Conservation (phyloP, 2,329 filamentous ascomycete genomes). For the Fusarium cyanostomum region DNA sequence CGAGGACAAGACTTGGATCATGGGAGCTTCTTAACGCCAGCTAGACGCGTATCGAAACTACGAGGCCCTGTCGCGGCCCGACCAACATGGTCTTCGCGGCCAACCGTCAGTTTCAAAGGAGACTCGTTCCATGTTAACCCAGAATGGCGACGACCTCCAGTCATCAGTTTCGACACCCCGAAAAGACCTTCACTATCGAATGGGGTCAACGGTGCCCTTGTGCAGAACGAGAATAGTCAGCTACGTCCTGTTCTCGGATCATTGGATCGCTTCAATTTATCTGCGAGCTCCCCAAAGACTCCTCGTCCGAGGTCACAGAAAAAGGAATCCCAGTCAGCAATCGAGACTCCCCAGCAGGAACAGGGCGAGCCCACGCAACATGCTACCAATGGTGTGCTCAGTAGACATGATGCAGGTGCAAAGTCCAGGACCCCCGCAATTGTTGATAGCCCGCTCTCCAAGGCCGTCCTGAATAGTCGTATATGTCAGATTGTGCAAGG, state of each 20-base stretch:
- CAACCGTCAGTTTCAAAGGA: slow-evolving; percentile 37
- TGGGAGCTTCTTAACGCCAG: slow-evolving; percentile 4
- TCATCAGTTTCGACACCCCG: slow-evolving; percentile 29
- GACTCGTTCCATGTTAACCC: slow-evolving; percentile 31
- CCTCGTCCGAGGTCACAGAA: slow-evolving; percentile 14
- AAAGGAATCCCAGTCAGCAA: neutral
- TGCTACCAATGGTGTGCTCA: neutral
- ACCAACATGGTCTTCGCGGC: slow-evolving; percentile 29
- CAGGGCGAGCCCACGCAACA: neutral
- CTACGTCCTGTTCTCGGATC: slow-evolving; percentile 33
- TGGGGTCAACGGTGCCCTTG: slow-evolving; percentile 30
- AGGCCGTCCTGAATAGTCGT: slow-evolving; percentile 23
- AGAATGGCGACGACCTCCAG: slow-evolving; percentile 39
- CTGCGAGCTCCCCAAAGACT: slow-evolving; percentile 20
- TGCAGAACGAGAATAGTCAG: slow-evolving; percentile 35
- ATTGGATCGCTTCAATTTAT: slow-evolving; percentile 17
- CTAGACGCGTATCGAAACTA: slow-evolving; percentile 9
- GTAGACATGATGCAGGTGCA: neutral
- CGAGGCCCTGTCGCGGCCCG: slow-evolving; percentile 32
- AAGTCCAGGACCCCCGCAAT: slow-evolving; percentile 17
- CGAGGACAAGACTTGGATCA: neutral
- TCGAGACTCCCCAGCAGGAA: slow-evolving; percentile 2
- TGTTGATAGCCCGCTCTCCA: slow-evolving; percentile 29
- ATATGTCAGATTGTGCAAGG: slow-evolving; percentile 43
- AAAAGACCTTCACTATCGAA: slow-evolving; percentile 15